Evolutionary conservation across 2,329 filamentous ascomycete genomes (phyloP).

Genomic region (Fusarium concolor): DNA sequence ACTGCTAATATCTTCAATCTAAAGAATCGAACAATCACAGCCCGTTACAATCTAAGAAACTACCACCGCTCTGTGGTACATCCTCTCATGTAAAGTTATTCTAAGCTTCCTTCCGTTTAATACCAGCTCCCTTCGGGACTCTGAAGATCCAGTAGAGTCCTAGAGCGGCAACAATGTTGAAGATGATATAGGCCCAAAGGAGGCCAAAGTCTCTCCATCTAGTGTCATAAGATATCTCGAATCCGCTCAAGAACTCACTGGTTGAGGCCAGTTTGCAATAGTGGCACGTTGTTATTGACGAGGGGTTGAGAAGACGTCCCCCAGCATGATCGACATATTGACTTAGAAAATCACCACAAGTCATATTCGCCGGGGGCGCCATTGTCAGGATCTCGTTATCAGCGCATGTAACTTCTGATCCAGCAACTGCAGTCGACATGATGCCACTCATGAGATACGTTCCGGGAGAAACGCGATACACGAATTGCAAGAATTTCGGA

Average conservation of each 20-base stretch:
- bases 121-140: background rate
- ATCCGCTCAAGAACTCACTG: too few species aligned
- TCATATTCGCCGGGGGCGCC: background rate
- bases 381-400: background rate
- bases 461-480: slow-evolving; percentile 23
- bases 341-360: background rate
- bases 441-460: slow-evolving; percentile 23
- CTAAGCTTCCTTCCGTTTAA: too few species aligned
- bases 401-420: background rate
- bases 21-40: too few species aligned
- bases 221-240: background rate
- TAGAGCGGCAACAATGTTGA: background rate
- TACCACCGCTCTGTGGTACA: too few species aligned
- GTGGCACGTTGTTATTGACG: background rate
- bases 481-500: background rate
- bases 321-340: background rate
- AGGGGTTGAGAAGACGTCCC: too few species aligned
- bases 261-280: background rate
- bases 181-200: background rate
- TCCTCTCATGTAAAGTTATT: too few species aligned
- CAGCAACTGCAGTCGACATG: slow-evolving; percentile 4
- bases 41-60: too few species aligned
- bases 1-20: too few species aligned
- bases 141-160: background rate
- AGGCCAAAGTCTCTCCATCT: background rate